Base-by-base conservation (phyloP, 1,284 basidiomycete genomes). In the Pulveroboletus sp. region DNA sequence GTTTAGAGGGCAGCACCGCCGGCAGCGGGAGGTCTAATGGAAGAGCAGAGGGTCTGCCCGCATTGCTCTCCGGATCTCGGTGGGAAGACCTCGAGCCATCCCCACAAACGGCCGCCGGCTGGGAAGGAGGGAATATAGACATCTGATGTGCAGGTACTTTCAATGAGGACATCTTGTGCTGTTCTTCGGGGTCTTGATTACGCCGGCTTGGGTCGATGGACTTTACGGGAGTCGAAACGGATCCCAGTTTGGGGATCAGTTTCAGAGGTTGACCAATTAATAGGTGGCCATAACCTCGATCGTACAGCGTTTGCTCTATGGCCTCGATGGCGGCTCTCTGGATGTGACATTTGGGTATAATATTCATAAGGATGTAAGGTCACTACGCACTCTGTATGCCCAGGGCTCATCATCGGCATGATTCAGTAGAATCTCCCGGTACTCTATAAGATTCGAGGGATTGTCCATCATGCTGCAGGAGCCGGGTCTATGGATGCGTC, bases 401-500 rank as follows among this genome's bases (percentile, higher is more conserved):
- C 81, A 78, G 43, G 87, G 75, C 61, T 91, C 89, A 59, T 86
- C 83, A 11, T 80, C 78, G 15, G 80, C 75, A 60, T 87, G 77
- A 28, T 80, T 71, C 55, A 91, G 71, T 38, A 91, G 71, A 72
- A 89, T 84, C 45, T 80, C 77, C 40, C 89, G 80, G 65, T 84
- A 91, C 62, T 88, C 83, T 20, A 81, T 81, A 25, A 91, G 75
- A 65, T 90, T 83, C 56, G 82, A 77, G 8, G 87, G 82, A 49
- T 74, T 79, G 26, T 84, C 78, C 5, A 81, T 81, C 88, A 91
- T 88, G n/a, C 66, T 65, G 63, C 89, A 91, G 40, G 74, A 67
- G 17, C 81, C 77, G 35, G 68, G 68, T 43, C 69, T 76, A 63
- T 91, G 89, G 7, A 55, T 60, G n/a, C 61, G 66, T 36, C 79